Conservation (phyloP, 2,329 filamentous ascomycete species). For the Fusarium udum region DNA sequence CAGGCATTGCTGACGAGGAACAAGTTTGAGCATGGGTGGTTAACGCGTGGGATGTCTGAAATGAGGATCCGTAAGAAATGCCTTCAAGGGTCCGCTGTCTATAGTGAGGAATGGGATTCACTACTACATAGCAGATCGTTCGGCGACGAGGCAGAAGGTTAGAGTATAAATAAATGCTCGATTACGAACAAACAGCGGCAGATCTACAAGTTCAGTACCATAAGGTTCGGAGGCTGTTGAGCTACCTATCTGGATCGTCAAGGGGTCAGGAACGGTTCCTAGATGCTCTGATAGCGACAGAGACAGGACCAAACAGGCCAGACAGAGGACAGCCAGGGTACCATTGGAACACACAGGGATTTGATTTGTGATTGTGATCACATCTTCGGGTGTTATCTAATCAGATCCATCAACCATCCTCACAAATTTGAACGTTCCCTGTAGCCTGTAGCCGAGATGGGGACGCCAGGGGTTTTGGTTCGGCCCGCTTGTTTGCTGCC, state of each 20-base stretch:
- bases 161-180: not conserved
- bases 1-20: slow-evolving; percentile 15
- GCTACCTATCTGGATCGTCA: not conserved
- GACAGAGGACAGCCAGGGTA: slow-evolving; percentile 1
- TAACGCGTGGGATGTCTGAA: slow-evolving; percentile 14
- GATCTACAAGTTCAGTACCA: not conserved
- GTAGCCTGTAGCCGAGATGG: slow-evolving; percentile 18
- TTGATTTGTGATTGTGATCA: not conserved
- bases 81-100: not conserved
- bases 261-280: slow-evolving; percentile 1
- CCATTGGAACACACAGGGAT: not conserved
- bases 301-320: not conserved
- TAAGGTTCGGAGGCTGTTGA: not conserved
- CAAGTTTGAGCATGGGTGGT: slow-evolving; percentile 16
- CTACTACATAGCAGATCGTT: not conserved
- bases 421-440: slow-evolving; percentile 4
- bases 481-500: slow-evolving; percentile 13
- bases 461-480: slow-evolving; percentile 22
- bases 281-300: not conserved
- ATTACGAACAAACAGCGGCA: not conserved
- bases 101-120: not conserved
- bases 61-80: not conserved
- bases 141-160: not conserved
- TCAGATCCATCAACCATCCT: slow-evolving; percentile 40
- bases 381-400: slow-evolving; percentile 37